Base-by-base conservation (phyloP, 2,329 filamentous ascomycete species). In the Neoscytalidium dimidiatum region DNA sequence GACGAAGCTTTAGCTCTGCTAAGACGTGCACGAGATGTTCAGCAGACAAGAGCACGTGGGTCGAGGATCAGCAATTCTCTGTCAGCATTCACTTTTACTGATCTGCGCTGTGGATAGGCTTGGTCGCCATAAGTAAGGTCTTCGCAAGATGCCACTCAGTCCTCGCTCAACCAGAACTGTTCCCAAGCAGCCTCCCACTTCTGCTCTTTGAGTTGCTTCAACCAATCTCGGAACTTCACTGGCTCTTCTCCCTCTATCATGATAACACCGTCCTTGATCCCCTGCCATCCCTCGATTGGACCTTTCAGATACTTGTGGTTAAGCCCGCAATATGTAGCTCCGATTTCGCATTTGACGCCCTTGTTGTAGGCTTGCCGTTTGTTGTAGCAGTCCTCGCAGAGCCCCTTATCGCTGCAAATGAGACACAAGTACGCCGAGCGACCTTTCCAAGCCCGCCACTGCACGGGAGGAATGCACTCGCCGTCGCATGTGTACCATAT, bases 161-260 rank as follows among this genome's bases (percentile, higher is more conserved):
- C 65, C 46, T 68, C 66, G 31, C 38, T 65, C 13, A 62, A 48
- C 70, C 69, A 72, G 44, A 65, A 71, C n/a, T 4, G 38, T 31
- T 68, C 63, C 70, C 71, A 72, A 49, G 69, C 71, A 33, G 68
- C 63, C n/a, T 29, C 53, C 71, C 69, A 72, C 46, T 64, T 66
- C 31, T 66, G 64, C 35, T 70, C 66, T 53, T 70, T 69, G 62
- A 70, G 28, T 8, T 48, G 64, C 23, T 57, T 57, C 17, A 71
- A 23, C 69, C 69, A 71, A 1, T 67, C 66, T 56, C 61, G 66
- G 14, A 71, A 67, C 4, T 60, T 11, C 4, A 69, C 23, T 19
- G 65, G 38, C 14, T 67, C 66, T 1, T 65, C 62, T 44, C 41
- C 41, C n/a, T 44, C 41, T 0, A 44, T n/a, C n/a, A 19, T n/a